These are phyloP conservation scores for Sporopachydermia quercuum DNA, from an alignment of 805 yeast species.

Conservation along the genomic window DNA sequence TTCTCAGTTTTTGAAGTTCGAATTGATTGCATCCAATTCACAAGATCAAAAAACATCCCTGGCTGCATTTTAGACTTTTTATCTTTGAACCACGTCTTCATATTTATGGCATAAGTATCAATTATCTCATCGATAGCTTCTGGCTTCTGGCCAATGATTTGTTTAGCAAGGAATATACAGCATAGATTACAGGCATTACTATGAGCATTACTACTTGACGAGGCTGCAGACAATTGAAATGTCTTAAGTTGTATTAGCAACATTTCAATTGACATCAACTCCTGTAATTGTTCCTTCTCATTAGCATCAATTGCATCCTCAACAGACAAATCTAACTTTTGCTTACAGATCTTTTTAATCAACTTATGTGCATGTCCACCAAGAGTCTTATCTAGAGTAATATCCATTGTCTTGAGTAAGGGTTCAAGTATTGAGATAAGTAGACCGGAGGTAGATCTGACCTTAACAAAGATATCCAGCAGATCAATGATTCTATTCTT, in stretches of 20 bases:
- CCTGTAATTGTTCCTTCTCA: neutral
- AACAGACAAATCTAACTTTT: constrained; percentile 11
- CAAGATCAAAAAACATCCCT: constrained; percentile 55
- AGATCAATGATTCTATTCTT: constrained; percentile 70
- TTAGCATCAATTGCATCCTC: constrained; percentile 5
- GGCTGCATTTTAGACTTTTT: constrained; percentile 33
- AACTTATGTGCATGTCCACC: constrained; percentile 68
- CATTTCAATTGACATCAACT: neutral
- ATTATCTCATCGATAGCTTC: constrained; percentile 28
- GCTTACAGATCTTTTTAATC: constrained; percentile 34
- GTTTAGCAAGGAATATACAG: constrained; percentile 49
- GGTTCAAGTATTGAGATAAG: constrained; percentile 36
- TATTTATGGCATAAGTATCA: constrained; percentile 37
- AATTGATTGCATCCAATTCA: constrained; percentile 62
- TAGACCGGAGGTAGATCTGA: constrained; percentile 24
- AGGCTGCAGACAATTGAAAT: constrained; percentile 23
- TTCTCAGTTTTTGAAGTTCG: constrained; percentile 13
- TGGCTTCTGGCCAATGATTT: constrained; percentile 27
- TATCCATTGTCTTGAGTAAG: constrained; percentile 40
- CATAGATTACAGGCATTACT: constrained; percentile 47
- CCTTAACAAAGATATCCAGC: constrained; percentile 44
- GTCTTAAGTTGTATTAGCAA: constrained; percentile 12
- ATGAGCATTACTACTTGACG: constrained; percentile 32
- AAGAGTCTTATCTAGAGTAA: constrained; percentile 54
- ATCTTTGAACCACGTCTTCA: constrained; percentile 47